Evolutionary conservation across 1,139 yeast genomes (phyloP), one percentile per base, ranked within the genome.

Genomic region (Pichia kudriavzevii): DNA sequence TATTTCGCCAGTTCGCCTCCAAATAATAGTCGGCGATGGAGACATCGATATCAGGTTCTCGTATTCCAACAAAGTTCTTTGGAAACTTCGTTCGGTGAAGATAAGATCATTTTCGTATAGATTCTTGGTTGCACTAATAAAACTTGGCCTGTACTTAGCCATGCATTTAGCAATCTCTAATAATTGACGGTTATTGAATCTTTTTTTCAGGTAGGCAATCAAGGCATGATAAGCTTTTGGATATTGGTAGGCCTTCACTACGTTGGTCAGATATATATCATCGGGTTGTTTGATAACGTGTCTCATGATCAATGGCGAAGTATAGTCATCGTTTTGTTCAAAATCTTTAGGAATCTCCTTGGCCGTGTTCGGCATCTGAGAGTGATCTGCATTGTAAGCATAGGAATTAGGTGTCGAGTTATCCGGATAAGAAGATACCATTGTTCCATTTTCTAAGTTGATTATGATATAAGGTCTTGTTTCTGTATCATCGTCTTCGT

Each of bases 1-100:
- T 26, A 80, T 74, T 51, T 80, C 88, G 6, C 88, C 87, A 0
- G 88, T 77, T 30, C 88, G 61, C 48, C 88, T 64, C 88, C 88
- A 80, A 44, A 79, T 78, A 9, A 79, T 74, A 4, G 85, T 75
- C 2, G 88, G 88, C 2, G 80, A 71, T 26, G 76, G 69, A 36
- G 72, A 69, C 44, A 71, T 53, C 18, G 79, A 72, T 23, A 76
- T 71, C 17, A 75, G 61, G 25, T 58, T 60, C 52, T 80, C 87
- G 48, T 76, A 75, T 49, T 79, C 87, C 13, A 80, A 54, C 21
- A 80, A 56, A 2, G 83, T 73, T 43, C 88, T 57, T 50, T 80
- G 88, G 48, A 79, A 74, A 10, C 79, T 69, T 60, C 80, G 61
- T 50, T 80, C 91, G 13, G 81, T 69, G 44, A 78, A 70, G 32